phyloP scores from a whole-genome alignment of 257 asterid species.

The Solanum tacnaense region DNA sequence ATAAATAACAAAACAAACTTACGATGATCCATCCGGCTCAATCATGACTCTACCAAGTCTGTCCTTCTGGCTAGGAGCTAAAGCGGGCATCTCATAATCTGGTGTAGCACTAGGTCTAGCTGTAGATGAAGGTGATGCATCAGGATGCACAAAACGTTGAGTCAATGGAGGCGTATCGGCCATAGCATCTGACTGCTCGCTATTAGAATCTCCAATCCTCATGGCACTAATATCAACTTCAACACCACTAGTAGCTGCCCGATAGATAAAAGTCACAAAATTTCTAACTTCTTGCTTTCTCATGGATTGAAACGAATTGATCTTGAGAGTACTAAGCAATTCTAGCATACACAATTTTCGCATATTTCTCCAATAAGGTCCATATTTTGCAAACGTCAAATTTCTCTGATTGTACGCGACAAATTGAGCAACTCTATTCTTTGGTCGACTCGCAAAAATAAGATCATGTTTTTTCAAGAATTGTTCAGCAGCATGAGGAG shows the following conservation, averaged over 20 bases:
- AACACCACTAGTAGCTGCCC: neutral
- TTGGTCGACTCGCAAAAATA: neutral
- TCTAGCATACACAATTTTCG: neutral
- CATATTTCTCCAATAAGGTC: slow-evolving; percentile 13
- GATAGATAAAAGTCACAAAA: neutral
- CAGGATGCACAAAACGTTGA: too few relatives aligned
- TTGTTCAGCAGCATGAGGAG: slow-evolving; percentile 9
- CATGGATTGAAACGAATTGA: slow-evolving; percentile 1
- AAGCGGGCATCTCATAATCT: too few relatives aligned
- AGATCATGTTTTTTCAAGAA: slow-evolving; percentile 10
- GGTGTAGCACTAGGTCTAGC: too few relatives aligned
- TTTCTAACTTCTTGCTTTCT: slow-evolving; percentile 1
- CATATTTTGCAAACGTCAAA: neutral
- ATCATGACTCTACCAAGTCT: too few relatives aligned
- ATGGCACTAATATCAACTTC: slow-evolving; percentile 3
- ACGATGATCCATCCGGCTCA: too few relatives aligned
- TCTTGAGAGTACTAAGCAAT: neutral
- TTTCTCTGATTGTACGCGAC: neutral
- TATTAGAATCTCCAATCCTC: too few relatives aligned
- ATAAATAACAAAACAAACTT: too few relatives aligned
- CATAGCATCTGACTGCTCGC: too few relatives aligned
- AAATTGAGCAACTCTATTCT: neutral
- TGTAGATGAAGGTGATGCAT: too few relatives aligned
- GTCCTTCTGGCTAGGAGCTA: too few relatives aligned
- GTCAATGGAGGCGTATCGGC: too few relatives aligned